Base-by-base conservation (phyloP, 2,329 filamentous ascomycete genomes). In the Hysterium pulicare region DNA sequence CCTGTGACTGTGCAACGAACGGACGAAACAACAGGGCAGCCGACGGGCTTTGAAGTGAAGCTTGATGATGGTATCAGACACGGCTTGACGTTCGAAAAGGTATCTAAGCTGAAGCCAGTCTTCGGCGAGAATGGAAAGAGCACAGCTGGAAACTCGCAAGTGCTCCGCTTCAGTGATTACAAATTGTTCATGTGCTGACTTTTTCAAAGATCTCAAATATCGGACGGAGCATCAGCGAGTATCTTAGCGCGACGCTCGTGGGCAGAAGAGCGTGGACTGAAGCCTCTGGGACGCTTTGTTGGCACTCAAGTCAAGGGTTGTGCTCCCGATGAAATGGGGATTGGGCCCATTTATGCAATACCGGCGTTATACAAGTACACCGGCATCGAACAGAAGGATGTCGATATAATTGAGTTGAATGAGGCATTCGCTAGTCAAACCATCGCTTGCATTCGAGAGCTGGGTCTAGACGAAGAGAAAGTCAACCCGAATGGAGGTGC, bases 361-460 rank as follows among this genome's bases (percentile, higher is more conserved):
- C 80, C 80, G 48, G 96, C 96, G 77, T 79, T 97, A 35, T 79
- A 96, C 37, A 71, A 74, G 61, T 85, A 91, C 71, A 82, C 84
- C 74, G 81, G 84, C 66, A 71, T 97, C 47, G 81, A 77, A 24
- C 75, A 94, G 42, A 79, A 84, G 45, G 91, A 97, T 58, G 79
- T 93, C 47, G 93, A 97, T 62, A 78, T 97, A 36, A 76, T 91
- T 54, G 91, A 97, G 77, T 71, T 98, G 62, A 97, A 97, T 72
- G 91, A 97, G 77, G 91, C 93, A 1, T 97, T 97, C 60, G 91
- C 90, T 24, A 93, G 87, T 46, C 96, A 97, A 89, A 90, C 88
- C 1, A 87, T 96, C 31, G 96, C 95, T 76, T 95, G 90, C 71
- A 75, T 87, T 38, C 66, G 72, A 30, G 66, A 58, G 57, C 77